A percentile compares a stretch with the other conserved stretches of the same genome.
Conservation (phyloP, 306 rosid species). For the Canavalia gladiata region DNA sequence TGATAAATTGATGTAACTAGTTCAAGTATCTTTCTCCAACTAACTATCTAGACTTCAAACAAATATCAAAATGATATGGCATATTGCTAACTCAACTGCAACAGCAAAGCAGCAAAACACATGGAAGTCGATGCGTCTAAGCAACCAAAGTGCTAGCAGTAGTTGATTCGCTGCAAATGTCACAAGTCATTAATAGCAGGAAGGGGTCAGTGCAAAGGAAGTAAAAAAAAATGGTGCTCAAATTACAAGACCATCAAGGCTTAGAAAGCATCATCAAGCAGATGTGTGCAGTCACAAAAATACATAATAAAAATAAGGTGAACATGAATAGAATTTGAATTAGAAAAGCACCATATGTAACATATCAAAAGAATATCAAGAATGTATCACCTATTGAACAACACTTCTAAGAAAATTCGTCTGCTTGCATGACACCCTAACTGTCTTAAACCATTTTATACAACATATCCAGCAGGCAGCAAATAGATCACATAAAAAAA, state of each 20-base stretch:
- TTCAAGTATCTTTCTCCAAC: conserved; percentile 33
- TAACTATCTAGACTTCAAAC: conserved; percentile 35
- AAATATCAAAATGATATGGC: conserved; percentile 19
- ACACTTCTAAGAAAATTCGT: background rate
- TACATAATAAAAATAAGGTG: background rate
- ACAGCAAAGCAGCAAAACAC: background rate
- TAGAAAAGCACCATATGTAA: background rate
- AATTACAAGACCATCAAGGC: background rate
- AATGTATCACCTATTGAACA: background rate
- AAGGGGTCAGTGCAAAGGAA: background rate
- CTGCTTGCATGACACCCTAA: background rate
- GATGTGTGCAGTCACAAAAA: background rate
- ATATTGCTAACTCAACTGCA: conserved; percentile 17
- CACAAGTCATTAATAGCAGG: background rate
- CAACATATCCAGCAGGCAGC: background rate
- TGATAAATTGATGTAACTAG: background rate
- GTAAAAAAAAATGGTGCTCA: background rate
- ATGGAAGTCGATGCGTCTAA: conserved; percentile 34
- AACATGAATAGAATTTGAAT: background rate
- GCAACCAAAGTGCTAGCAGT: conserved; percentile 68
- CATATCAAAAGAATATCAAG: conserved; percentile 13
- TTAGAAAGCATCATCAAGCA: background rate
- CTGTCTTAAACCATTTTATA: background rate
- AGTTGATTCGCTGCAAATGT: conserved; percentile 59
- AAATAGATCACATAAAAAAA: background rate